Evolutionary conservation across 176 grass and related monocot species (phyloP), one percentile per base, ranked within the genome.

Genomic region (Microstegium vimineum): DNA sequence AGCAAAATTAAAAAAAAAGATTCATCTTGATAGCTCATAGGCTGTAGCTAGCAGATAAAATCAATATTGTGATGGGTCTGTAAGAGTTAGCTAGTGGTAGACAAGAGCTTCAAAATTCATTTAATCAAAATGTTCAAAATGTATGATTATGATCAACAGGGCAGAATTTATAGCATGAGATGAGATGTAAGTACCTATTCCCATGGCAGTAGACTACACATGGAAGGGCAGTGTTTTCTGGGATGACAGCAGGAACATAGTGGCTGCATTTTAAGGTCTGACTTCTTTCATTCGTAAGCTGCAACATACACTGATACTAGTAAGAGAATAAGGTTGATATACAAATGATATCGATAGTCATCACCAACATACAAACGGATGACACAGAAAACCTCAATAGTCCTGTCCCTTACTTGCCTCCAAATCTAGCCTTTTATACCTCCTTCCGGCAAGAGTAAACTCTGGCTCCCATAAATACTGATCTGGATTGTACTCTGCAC

Each of bases 131-230:
- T 67, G 8, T 32, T 62, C 64, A 76, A 85, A 10, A 82, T 32
- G 28, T 6, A 16, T 26, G 10, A 26, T 25, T 59, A 25, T 46
- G 8, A 69, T 57, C 30, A 52, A 26, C 26, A 82, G 26, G 71
- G 30, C 31, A 52, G 38, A 23, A 72, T 4, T 52, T 45, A 81
- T 74, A 79, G 77, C 47, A 78, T 47, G 61, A 38, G 41, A 14
- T 3, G 9, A 65, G 82, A 69, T 34, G 47, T 22, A 66, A 25
- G 37, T 75, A 99, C 97, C 97, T 99, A 90, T 99, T 99, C 80
- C 97, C 97, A 71, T 99, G 97, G 61, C 97, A 99, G 65, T 99
- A 99, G 73, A 99, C 85, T 66, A 99, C 97, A 76, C 97, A 99
- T 78, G 97, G 97, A 90, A 99, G 93, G 66, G 87, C 57, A 52